Evolutionary conservation across 2,329 filamentous ascomycete species (phyloP).

Genomic region (Aureobasidium lini): DNA sequence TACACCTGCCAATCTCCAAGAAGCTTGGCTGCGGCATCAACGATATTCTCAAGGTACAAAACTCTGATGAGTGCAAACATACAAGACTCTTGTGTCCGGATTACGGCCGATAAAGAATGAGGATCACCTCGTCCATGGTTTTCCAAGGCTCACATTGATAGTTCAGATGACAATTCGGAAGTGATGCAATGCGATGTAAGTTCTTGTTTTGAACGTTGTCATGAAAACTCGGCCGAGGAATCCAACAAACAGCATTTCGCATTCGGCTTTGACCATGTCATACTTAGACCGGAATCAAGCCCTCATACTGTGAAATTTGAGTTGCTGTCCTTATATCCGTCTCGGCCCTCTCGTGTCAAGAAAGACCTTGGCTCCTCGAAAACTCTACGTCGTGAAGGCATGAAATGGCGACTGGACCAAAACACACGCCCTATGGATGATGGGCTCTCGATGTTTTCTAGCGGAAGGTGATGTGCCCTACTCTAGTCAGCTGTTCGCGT

Average conservation of each 20-base stretch:
- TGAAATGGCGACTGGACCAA: too few relatives aligned
- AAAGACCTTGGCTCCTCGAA: too few relatives aligned
- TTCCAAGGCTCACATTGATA: background rate
- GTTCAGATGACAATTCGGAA: background rate
- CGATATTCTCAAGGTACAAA: background rate
- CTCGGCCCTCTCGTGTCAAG: background rate
- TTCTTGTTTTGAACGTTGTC: background rate
- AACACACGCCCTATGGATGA: too few relatives aligned
- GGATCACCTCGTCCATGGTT: background rate
- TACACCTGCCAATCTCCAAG: background rate
- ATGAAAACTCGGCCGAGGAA: background rate
- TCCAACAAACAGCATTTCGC: background rate
- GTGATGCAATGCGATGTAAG: background rate
- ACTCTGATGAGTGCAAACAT: background rate
- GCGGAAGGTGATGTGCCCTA: too few relatives aligned
- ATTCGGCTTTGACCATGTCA: background rate
- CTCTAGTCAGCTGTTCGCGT: background rate
- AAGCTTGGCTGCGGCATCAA: conserved; percentile 1
- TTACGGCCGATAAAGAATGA: conserved; percentile 1
- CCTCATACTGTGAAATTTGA: background rate
- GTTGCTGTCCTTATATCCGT: background rate
- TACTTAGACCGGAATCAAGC: too few relatives aligned
- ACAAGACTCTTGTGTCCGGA: conserved; percentile 10
- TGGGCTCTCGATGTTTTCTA: too few relatives aligned
- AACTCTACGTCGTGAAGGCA: too few relatives aligned